Percentiles rank a stretch among this genome's conserved stretches.
Conservation (phyloP, 2,329 filamentous ascomycete genomes). For the Aspergillus texensis region DNA sequence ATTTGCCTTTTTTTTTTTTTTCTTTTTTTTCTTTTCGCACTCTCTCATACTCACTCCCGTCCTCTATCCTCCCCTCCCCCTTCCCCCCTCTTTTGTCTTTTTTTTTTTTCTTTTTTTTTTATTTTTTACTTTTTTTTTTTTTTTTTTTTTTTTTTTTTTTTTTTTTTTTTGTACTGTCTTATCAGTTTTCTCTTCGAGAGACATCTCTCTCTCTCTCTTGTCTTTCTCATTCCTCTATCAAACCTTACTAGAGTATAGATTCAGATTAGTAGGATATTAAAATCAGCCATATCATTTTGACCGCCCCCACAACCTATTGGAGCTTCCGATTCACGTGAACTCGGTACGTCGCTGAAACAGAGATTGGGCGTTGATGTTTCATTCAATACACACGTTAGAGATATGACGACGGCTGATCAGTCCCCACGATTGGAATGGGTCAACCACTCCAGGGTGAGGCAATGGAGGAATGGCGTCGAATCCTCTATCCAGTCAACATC, state of each 20-base stretch:
- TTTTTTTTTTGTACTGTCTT: not conserved
- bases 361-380: not conserved
- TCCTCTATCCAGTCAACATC: not conserved
- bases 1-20: too few relatives aligned
- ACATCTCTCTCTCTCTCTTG: not conserved
- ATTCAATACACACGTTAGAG: not conserved
- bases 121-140: too few relatives aligned
- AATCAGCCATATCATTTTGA: not conserved
- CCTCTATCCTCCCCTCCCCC: too few relatives aligned
- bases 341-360: not conserved
- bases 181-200: not conserved
- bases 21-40: too few relatives aligned
- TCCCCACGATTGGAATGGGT: not conserved
- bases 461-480: not conserved
- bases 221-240: not conserved
- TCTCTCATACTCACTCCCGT: too few relatives aligned
- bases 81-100: too few relatives aligned
- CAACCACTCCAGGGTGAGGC: conserved; percentile 1
- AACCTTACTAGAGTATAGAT: not conserved
- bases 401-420: not conserved
- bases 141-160: too few relatives aligned
- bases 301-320: not conserved
- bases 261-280: not conserved
- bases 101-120: too few relatives aligned
- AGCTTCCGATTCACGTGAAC: conserved; percentile 1